These are phyloP conservation scores for Hypoxylon subgilvum DNA, from an alignment of 495 filamentous ascomycete genomes.

Conservation along the genomic window DNA sequence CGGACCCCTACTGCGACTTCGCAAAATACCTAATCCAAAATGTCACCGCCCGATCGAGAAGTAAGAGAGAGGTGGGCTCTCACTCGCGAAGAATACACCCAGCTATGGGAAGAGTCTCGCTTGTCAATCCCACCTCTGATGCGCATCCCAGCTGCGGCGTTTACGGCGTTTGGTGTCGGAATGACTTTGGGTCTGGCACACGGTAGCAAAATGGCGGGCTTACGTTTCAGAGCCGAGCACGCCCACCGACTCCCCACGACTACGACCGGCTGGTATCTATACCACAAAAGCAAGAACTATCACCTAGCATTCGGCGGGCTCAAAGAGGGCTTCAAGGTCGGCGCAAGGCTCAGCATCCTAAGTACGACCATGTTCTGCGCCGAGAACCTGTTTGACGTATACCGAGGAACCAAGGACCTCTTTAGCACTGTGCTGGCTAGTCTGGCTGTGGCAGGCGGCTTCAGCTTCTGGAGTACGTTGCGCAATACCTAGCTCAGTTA, in stretches of 20 bases:
- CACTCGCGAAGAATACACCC: slow-evolving; percentile 38
- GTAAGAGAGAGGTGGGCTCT: slow-evolving; percentile 18
- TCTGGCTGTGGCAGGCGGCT: slow-evolving; percentile 79
- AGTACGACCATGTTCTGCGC: slow-evolving; percentile 70
- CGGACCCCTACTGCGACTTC: too few relatives aligned
- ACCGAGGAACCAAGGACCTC: slow-evolving; percentile 72
- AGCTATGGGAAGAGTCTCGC: slow-evolving; percentile 56
- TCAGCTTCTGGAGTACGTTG: slow-evolving; percentile 81
- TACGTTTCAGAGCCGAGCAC: slow-evolving; percentile 92
- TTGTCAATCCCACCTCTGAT: slow-evolving; percentile 62
- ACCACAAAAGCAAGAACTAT: slow-evolving; percentile 98
- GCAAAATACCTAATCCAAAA: slow-evolving; percentile 16
- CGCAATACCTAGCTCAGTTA: not conserved
- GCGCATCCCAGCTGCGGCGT: slow-evolving; percentile 67
- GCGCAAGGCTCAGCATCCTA: slow-evolving; percentile 70
- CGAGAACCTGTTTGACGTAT: slow-evolving; percentile 83
- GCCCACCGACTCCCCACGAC: slow-evolving; percentile 84
- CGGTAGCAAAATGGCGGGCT: slow-evolving; percentile 71
- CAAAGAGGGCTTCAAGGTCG: slow-evolving; percentile 78
- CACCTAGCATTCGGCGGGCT: slow-evolving; percentile 74
- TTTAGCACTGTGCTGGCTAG: slow-evolving; percentile 79
- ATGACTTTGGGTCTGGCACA: slow-evolving; percentile 71
- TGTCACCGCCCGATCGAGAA: slow-evolving; percentile 10
- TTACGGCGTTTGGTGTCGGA: slow-evolving; percentile 68
- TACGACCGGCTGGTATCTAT: slow-evolving; percentile 91